These are phyloP conservation scores for Lecanicillium sp. DNA, from an alignment of 2,329 filamentous ascomycete genomes.

Conservation along the genomic window DNA sequence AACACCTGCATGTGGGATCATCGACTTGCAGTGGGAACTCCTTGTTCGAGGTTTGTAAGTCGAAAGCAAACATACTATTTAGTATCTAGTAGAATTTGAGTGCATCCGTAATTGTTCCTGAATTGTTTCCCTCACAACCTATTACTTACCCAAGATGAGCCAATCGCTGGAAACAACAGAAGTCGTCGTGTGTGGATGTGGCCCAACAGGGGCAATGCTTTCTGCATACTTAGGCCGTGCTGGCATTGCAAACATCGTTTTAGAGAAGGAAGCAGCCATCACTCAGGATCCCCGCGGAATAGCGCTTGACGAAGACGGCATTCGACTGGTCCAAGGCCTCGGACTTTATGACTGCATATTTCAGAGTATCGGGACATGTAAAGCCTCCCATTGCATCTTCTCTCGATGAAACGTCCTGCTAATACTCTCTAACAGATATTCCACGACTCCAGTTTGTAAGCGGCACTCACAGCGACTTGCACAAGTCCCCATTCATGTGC, in stretches of 20 bases:
- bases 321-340: slow-evolving; percentile 16
- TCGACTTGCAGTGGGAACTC: no score
- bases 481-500: slow-evolving; percentile 11
- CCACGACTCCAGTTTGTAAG: slow-evolving; percentile 11
- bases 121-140: no score
- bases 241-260: slow-evolving; percentile 13
- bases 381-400: neutral
- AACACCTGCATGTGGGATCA: no score
- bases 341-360: slow-evolving; percentile 17
- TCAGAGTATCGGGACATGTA: slow-evolving; percentile 14
- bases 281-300: slow-evolving; percentile 22
- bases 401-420: neutral
- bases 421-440: slow-evolving; percentile 1
- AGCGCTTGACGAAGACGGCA: slow-evolving; percentile 21
- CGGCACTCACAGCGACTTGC: slow-evolving; percentile 5
- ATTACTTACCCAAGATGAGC: no score
- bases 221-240: slow-evolving; percentile 12
- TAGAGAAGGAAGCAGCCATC: slow-evolving; percentile 19
- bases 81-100: no score
- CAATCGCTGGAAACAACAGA: slow-evolving; percentile 14
- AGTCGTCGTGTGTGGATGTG: slow-evolving; percentile 18
- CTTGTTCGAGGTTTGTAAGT: no score
- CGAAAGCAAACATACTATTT: no score
- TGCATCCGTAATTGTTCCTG: no score
- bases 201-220: slow-evolving; percentile 19